Percentiles rank a stretch among this genome's conserved stretches.
phyloP scores from a whole-genome alignment of 2,329 filamentous ascomycete genomes.

The Aspergillus melleus region DNA sequence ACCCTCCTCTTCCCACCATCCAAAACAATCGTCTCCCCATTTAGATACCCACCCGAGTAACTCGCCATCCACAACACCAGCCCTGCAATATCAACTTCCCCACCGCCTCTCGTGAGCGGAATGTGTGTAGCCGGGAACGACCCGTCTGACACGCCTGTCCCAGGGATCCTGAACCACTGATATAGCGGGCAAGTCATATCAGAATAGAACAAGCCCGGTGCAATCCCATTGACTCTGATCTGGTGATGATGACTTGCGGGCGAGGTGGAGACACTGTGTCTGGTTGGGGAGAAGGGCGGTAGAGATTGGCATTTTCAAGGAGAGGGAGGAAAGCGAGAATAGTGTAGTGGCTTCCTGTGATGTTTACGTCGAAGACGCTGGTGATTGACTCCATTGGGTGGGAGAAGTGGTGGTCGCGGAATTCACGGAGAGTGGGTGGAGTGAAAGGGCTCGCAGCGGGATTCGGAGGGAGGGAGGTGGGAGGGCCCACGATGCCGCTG shows the following conservation, averaged over 20 bases:
- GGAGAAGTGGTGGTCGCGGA: background rate
- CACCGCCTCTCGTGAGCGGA: conserved; percentile 2
- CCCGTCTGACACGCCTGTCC: background rate
- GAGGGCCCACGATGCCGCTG: background rate
- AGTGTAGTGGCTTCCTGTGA: background rate
- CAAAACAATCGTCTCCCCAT: background rate
- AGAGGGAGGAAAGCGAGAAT: background rate
- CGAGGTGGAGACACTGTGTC: background rate
- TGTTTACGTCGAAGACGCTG: background rate
- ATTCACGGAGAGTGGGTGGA: background rate
- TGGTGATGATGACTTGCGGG: background rate
- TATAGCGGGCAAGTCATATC: background rate
- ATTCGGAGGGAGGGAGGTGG: background rate
- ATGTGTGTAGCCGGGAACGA: background rate
- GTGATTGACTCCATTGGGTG: background rate
- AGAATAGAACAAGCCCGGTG: background rate
- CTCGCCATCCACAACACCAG: conserved; percentile 5
- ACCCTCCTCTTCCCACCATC: conserved; percentile 1
- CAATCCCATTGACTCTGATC: background rate
- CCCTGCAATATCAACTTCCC: background rate
- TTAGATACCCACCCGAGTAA: background rate
- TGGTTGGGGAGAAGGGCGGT: background rate
- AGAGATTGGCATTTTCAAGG: background rate
- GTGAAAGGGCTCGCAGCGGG: too few species aligned
- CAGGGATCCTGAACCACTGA: background rate